phyloP scores from a whole-genome alignment of 2,329 filamentous ascomycete species.

The Pestalotiopsis sp. region DNA sequence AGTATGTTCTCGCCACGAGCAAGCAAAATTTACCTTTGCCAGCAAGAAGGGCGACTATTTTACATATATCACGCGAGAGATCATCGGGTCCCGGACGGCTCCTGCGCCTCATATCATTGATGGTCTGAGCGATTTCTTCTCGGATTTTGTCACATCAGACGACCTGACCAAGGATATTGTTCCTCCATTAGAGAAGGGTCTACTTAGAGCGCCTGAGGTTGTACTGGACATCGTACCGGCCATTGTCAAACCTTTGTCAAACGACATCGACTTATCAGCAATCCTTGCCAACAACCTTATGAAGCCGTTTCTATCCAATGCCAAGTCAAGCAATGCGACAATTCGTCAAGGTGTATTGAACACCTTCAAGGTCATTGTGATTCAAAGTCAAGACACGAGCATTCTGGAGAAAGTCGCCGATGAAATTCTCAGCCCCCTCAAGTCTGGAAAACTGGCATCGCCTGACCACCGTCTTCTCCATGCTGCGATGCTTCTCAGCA shows the following conservation, averaged over 20 bases:
- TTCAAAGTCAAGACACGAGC: conserved; percentile 47
- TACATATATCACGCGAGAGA: conserved; percentile 81
- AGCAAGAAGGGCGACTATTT: conserved; percentile 72
- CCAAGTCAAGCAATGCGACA: conserved; percentile 82
- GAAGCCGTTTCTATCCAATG: conserved; percentile 85
- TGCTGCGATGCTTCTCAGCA: conserved; percentile 73
- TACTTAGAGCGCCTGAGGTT: conserved; percentile 88
- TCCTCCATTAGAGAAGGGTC: conserved; percentile 82
- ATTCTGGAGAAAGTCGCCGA: conserved; percentile 69
- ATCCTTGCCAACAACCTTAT: conserved; percentile 72
- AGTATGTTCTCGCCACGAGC: conserved; percentile 73
- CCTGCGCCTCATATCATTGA: conserved; percentile 73
- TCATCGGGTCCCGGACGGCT: conserved; percentile 75
- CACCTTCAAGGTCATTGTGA: conserved; percentile 70
- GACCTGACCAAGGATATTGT: conserved; percentile 77
- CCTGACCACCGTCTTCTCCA: conserved; percentile 84
- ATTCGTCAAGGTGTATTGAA: conserved; percentile 77
- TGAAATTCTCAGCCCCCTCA: conserved; percentile 79
- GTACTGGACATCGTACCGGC: conserved; percentile 78
- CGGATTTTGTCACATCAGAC: conserved; percentile 69
- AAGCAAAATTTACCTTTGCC: conserved; percentile 64
- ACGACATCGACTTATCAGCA: conserved; percentile 74
- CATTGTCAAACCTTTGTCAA: conserved; percentile 70
- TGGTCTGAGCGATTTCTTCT: conserved; percentile 82
- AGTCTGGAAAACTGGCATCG: conserved; percentile 78